Base-by-base conservation (phyloP, 345 rosid species). In the Jatropha curcas region DNA sequence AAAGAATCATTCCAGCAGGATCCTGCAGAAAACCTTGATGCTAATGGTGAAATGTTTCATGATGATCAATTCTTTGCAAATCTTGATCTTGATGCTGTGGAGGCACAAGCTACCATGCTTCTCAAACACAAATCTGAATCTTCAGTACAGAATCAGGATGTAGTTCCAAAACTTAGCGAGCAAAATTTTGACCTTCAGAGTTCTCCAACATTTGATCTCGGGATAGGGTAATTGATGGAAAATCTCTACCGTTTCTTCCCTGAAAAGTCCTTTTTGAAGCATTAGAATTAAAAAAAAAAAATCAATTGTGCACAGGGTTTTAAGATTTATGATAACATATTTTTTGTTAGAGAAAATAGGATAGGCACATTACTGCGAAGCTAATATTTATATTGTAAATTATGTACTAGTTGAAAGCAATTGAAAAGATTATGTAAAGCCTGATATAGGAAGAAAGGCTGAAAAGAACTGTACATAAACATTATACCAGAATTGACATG, bases 201-300 rank as follows among this genome's bases (percentile, higher is more conserved):
- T 28, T 81, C 88, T 74, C 98, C 98, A 58, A 82, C 97, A 27
- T 94, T 94, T 76, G 98, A 94, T 85, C 97, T 94, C 73, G 97
- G 98, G 67, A 80, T 94, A 67, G 86, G 81, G 83, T 81, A 75
- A 75, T 60, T 30, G 20, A n/a, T 6, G 34, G 60, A 22, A 4
- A 25, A 27, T 61, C 66, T 35, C 4, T 12, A 8, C 43, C 12
- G 45, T 20, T 52, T 20, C 41, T 37, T n/a, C 10, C 43, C 62
- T 58, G 37, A 56, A n/a, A 35, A 25, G 17, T 20, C 7, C n/a
- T 12, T 22, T 5, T 50, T 31, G 28, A 46, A 65, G 55, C 31
- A 48, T 7, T 13, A 19, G n/a, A n/a, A n/a, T n/a, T 34, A 5
- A 4, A 17, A 7, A 19, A 16, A 19, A 20, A 35, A 37, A 52